These are phyloP conservation scores for Leccinum huronense DNA, from an alignment of 1,284 basidiomycete species.

Conservation along the genomic window DNA sequence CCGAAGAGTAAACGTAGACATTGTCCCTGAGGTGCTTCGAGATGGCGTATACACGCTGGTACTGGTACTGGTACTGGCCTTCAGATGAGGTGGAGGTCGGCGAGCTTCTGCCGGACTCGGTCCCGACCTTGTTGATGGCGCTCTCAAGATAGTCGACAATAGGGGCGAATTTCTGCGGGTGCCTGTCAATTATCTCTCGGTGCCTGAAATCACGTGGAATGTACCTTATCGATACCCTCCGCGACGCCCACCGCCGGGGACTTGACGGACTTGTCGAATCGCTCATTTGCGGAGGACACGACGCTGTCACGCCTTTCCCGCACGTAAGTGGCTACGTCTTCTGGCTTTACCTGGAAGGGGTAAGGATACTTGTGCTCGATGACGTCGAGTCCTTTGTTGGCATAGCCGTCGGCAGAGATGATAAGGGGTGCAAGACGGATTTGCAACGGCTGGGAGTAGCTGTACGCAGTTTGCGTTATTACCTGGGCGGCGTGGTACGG, in stretches of 20 bases:
- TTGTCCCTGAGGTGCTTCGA: constrained; percentile 62
- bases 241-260: constrained; percentile 62
- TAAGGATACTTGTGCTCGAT: constrained; percentile 72
- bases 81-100: constrained; percentile 35
- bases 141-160: constrained; percentile 68
- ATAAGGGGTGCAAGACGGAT: constrained; percentile 63
- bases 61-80: constrained; percentile 58
- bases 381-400: constrained; percentile 72
- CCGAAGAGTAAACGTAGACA: constrained; percentile 61
- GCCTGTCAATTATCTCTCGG: constrained; percentile 16
- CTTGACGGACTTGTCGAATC: constrained; percentile 62
- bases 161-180: constrained; percentile 60
- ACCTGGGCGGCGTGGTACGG: constrained; percentile 63
- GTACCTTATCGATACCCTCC: constrained; percentile 70
- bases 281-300: constrained; percentile 58
- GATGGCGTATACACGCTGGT: constrained; percentile 67
- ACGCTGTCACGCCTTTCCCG: constrained; percentile 56
- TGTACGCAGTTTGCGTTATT: constrained; percentile 57
- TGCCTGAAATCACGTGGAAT: constrained; percentile 25
- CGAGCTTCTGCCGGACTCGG: constrained; percentile 43
- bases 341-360: constrained; percentile 68
- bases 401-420: constrained; percentile 57
- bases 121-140: constrained; percentile 54
- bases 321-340: constrained; percentile 63
- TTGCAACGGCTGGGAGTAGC: constrained; percentile 63